Percentiles rank a stretch among this genome's conserved stretches.
phyloP scores from a whole-genome alignment of 306 rosid genomes.

The Prosopis cineraria region DNA sequence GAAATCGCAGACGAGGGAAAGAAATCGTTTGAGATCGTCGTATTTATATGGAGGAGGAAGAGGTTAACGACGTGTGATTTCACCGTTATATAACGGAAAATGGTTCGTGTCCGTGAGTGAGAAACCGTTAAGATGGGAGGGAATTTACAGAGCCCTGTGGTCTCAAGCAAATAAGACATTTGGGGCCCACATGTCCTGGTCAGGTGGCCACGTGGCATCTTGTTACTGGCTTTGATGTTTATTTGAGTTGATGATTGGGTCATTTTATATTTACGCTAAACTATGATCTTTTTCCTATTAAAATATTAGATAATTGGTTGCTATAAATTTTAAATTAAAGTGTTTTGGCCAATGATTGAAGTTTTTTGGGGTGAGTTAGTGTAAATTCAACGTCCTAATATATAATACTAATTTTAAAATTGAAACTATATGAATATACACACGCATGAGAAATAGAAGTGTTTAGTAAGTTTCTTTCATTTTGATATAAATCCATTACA shows the following conservation, averaged over 20 bases:
- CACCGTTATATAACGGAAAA: slow-evolving; percentile 55
- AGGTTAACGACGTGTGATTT: slow-evolving; percentile 45
- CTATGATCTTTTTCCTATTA: background rate
- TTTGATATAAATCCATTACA: background rate
- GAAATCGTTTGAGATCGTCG: slow-evolving; percentile 12
- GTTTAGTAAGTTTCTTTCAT: background rate
- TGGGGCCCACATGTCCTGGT: slow-evolving; percentile 61
- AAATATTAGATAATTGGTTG: background rate
- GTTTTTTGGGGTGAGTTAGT: background rate
- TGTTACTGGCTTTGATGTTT: background rate
- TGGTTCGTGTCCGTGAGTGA: slow-evolving; percentile 23
- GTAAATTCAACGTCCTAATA: background rate
- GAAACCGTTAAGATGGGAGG: slow-evolving; percentile 18
- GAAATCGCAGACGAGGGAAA: slow-evolving; percentile 38
- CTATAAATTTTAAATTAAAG: background rate
- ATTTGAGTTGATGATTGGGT: background rate
- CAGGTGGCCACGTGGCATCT: slow-evolving; percentile 43
- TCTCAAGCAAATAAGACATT: slow-evolving; percentile 36
- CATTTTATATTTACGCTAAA: background rate
- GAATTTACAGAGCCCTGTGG: background rate
- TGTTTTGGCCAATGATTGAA: too few species aligned
- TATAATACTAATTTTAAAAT: background rate
- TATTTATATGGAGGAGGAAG: slow-evolving; percentile 53
- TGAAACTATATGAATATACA: background rate
- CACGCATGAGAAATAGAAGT: background rate